Conservation (phyloP, 805 yeast species). For the Saccharomycopsis fibuligera region DNA sequence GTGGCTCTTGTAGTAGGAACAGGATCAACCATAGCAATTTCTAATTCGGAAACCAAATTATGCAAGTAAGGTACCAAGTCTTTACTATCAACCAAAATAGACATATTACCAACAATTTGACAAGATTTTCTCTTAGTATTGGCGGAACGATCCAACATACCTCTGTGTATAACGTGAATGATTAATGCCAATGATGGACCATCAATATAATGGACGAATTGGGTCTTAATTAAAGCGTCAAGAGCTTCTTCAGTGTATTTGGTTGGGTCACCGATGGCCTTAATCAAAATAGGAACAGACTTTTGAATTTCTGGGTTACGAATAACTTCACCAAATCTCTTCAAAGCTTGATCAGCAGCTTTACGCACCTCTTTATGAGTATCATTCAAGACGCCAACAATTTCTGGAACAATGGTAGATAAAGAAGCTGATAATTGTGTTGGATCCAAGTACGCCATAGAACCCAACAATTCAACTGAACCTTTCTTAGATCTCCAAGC, state of each 20-base stretch:
- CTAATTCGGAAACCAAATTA: conserved; percentile 72
- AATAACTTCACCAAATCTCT: conserved; percentile 93
- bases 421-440: conserved; percentile 85
- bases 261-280: conserved; percentile 96
- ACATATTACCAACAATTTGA: conserved; percentile 98
- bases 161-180: conserved; percentile 91
- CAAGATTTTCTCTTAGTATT: conserved; percentile 88
- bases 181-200: conserved; percentile 96
- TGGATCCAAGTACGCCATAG: conserved; percentile 97
- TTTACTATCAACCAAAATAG: conserved; percentile 82
- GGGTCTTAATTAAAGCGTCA: conserved; percentile 79
- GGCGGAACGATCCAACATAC: conserved; percentile 93
- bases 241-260: conserved; percentile 82
- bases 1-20: conserved; percentile 96
- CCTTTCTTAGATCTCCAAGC: conserved; percentile 98
- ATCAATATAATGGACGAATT: conserved; percentile 95
- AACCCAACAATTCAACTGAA: conserved; percentile 90
- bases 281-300: conserved; percentile 79
- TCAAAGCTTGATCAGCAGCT: conserved; percentile 85
- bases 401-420: conserved; percentile 89
- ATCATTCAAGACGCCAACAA: conserved; percentile 90
- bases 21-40: conserved; percentile 95
- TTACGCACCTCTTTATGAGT: conserved; percentile 95
- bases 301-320: conserved; percentile 93
- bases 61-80: conserved; percentile 82